Evolutionary conservation across 2,329 filamentous ascomycete genomes (phyloP), one percentile per base, ranked within the genome.

Genomic region (Venturia nashicola): DNA sequence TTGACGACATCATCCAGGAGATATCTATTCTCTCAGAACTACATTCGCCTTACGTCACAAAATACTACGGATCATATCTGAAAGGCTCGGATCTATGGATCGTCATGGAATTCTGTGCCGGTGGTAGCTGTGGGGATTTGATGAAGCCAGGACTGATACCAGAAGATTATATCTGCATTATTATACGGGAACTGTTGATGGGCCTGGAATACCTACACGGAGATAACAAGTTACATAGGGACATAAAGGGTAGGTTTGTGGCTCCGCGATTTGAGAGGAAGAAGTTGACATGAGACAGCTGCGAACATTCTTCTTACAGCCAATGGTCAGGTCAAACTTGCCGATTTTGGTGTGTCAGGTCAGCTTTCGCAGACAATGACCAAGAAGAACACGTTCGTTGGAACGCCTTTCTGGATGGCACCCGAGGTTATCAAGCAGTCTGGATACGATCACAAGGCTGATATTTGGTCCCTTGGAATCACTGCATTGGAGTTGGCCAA

Each of bases 321-420:
- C 61, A 96, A 89, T 72, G 94, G 94, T 2, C 94, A 97, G 77
- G 93, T 99, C 69, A 99, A 99, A 76, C 81, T 97, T 64, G 93
- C 93, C 16, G 93, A 99, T 74, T 99, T 99, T 77, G 93, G 93
- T 65, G 94, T 99, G 7, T 97, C 93, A 0, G 93, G 93, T 36
- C 94, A 97, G 76, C 82, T 97, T 27, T 95, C 93, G 11, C 93
- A 93, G 7, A 99, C 93, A 61, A 97, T 97, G 92, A 97, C 93
- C 67, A 97, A 97, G 82, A 97, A 97, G 79, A 97, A 97, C 73
- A 97, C 93, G 0, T 99, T 97, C 74, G 93, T 99, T 40, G 94
- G 94, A 42, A 97, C 93, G 0, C 93, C 94, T 1, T 99, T 97
- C 74, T 99, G 94, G 94, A 99, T 99, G 93, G 93, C 94, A 2